Evolutionary conservation across 75 land plant genomes (phyloP).

Genomic region (Ceratopteris richardii): DNA sequence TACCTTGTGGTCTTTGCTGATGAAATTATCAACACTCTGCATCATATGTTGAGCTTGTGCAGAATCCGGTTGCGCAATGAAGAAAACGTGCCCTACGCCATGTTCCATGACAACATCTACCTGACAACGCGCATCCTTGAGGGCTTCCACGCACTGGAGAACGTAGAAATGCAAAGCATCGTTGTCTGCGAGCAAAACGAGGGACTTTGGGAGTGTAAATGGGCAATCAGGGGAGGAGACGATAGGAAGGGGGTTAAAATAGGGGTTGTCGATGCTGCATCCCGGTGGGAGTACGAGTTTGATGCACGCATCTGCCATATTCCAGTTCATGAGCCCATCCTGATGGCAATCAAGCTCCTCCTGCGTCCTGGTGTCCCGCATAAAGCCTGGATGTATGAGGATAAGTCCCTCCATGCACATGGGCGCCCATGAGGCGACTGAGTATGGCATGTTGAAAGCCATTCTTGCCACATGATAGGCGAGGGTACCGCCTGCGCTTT

Average conservation of each 20-base stretch:
- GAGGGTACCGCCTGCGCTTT: conserved; percentile 28
- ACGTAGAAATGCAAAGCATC: background rate
- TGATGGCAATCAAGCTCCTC: background rate
- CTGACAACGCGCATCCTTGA: background rate
- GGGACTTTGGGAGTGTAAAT: background rate
- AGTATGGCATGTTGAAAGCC: too few relatives aligned
- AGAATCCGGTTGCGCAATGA: background rate
- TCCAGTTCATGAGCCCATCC: background rate
- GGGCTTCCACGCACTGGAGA: background rate
- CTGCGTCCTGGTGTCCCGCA: background rate
- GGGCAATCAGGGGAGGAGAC: background rate
- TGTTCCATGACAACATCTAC: background rate
- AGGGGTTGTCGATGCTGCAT: background rate
- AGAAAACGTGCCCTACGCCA: conserved; percentile 1
- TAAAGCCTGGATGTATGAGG: conserved; percentile 16
- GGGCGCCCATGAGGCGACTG: background rate
- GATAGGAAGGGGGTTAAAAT: background rate
- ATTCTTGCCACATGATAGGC: conserved; percentile 18
- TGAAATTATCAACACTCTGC: too few relatives aligned
- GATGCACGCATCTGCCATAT: background rate
- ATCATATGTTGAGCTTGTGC: background rate
- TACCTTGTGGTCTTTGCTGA: too few relatives aligned
- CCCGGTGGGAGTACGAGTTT: background rate
- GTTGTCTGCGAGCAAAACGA: background rate
- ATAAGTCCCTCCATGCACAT: conserved; percentile 7